Conservation (phyloP, 345 rosid genomes). For the Eucalyptus regnans region DNA sequence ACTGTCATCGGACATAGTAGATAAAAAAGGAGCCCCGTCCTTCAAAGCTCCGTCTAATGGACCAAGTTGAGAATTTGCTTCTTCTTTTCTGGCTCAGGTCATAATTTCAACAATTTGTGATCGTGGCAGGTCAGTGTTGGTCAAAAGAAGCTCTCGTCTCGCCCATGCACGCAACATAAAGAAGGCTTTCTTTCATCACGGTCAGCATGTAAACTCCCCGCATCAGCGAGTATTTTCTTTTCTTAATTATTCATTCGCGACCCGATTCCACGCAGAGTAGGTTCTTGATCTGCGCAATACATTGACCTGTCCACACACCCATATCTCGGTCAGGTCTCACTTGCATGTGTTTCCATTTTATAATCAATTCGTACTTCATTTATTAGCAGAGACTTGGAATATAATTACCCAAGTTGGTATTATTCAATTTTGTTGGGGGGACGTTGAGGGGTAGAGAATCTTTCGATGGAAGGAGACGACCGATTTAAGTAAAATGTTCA, state of each 20-base stretch:
- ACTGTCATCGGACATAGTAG: not conserved
- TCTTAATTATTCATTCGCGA: not conserved
- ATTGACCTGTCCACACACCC: not conserved
- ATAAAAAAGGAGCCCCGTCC: not conserved
- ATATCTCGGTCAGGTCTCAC: not conserved
- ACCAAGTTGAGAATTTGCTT: not conserved
- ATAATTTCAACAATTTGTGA: not conserved
- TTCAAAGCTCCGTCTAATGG: not conserved
- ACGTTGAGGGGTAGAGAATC: not conserved
- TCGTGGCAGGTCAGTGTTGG: constrained; percentile 13
- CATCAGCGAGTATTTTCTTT: not conserved
- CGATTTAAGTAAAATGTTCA: not conserved
- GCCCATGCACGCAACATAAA: constrained; percentile 24
- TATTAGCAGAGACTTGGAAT: not conserved
- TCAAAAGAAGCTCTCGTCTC: not conserved
- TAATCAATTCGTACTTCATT: not conserved
- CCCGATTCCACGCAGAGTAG: not conserved
- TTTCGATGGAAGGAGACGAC: not conserved
- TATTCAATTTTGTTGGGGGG: not conserved
- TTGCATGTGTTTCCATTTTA: not conserved
- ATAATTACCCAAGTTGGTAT: not conserved
- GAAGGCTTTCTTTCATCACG: not conserved
- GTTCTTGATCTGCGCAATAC: not conserved
- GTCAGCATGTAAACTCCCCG: constrained; percentile 11
- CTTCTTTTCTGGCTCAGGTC: not conserved